These are phyloP conservation scores for Nothophoma quercina DNA, from an alignment of 2,329 filamentous ascomycete genomes.

Conservation along the genomic window DNA sequence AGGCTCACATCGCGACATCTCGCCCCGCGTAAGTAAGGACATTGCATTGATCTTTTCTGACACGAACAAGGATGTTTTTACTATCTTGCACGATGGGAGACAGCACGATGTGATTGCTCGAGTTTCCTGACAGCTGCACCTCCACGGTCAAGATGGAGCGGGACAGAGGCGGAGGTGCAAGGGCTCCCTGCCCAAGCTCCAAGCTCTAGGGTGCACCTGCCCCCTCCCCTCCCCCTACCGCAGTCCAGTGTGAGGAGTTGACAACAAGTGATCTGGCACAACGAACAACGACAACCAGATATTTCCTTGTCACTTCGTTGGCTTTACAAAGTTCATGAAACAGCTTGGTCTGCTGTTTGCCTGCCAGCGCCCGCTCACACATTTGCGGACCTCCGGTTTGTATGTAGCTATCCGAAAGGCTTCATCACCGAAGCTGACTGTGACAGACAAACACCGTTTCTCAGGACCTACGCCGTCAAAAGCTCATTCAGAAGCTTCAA, in stretches of 20 bases:
- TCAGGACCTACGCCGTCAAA: not conserved
- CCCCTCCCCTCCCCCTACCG: slow-evolving; percentile 3
- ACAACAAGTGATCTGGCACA: not conserved
- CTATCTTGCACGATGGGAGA: not conserved
- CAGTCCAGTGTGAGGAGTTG: not conserved
- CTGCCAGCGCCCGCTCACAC: not conserved
- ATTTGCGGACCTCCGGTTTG: slow-evolving; percentile 15
- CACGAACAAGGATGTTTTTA: not conserved
- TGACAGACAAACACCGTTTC: not conserved
- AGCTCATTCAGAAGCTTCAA: not conserved
- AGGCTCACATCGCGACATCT: slow-evolving; percentile 10
- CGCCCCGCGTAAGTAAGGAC: not conserved
- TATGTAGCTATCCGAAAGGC: slow-evolving; percentile 1
- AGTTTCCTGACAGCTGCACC: not conserved
- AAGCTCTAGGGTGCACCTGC: slow-evolving; percentile 8
- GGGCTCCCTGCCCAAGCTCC: slow-evolving; percentile 6
- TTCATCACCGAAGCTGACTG: slow-evolving; percentile 7
- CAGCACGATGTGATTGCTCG: not conserved
- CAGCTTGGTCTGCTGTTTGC: slow-evolving; percentile 5
- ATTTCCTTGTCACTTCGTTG: not conserved
- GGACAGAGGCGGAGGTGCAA: not conserved
- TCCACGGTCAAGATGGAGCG: not conserved
- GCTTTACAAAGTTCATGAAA: slow-evolving; percentile 6
- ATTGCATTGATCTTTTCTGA: not conserved
- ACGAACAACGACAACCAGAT: not conserved